Conservation (phyloP, 106 monocot species). For the Apostasia ramifera region DNA sequence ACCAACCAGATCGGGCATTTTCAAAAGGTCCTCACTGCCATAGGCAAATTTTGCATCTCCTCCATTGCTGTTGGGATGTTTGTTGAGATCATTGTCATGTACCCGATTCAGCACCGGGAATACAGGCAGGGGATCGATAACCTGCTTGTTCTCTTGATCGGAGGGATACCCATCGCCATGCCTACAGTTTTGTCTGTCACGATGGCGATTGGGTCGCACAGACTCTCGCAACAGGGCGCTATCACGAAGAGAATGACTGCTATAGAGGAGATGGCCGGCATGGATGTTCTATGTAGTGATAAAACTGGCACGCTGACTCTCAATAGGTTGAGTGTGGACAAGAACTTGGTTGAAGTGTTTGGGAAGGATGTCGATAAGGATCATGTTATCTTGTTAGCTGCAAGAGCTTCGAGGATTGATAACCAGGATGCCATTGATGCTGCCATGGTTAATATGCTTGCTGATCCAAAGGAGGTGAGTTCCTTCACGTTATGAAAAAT, state of each 20-base stretch:
- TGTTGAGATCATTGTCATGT: constrained; percentile 3
- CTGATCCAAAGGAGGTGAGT: constrained; percentile 62
- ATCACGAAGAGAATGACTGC: constrained; percentile 96
- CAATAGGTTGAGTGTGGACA: constrained; percentile 64
- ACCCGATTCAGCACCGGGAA: constrained; percentile 2
- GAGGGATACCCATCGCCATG: constrained; percentile 6
- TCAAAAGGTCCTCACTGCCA: not conserved
- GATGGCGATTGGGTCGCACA: not conserved
- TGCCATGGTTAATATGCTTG: constrained; percentile 80
- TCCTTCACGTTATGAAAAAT: not conserved
- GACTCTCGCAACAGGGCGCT: constrained; percentile 17
- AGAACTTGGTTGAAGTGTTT: constrained; percentile 61
- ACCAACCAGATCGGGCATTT: not conserved
- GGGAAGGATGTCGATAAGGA: constrained; percentile 48
- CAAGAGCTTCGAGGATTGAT: constrained; percentile 64
- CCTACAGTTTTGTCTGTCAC: constrained; percentile 2
- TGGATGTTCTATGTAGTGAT: constrained; percentile 92
- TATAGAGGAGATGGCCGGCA: constrained; percentile 93
- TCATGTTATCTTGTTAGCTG: constrained; percentile 49
- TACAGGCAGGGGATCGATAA: constrained; percentile 3
- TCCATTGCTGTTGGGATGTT: constrained; percentile 4
- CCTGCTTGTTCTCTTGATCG: constrained; percentile 3
- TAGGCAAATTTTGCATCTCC: constrained; percentile 2
- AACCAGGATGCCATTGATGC: constrained; percentile 84
- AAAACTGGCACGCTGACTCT: constrained; percentile 71